Base-by-base conservation (phyloP, 2,329 filamentous ascomycete species). In the Colletotrichum graminicola region DNA sequence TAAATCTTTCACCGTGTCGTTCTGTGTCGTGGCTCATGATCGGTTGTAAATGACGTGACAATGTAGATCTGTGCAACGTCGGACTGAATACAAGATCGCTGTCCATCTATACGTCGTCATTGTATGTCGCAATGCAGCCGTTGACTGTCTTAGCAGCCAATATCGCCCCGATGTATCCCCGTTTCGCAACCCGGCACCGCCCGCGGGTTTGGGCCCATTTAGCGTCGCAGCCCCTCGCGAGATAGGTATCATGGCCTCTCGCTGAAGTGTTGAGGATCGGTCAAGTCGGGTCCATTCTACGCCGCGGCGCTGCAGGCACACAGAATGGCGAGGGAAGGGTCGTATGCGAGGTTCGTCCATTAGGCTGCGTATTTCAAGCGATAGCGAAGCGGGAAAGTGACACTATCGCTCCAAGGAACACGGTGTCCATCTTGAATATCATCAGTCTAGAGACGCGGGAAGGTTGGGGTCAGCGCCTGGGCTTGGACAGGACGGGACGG, bases 211-310 rank as follows among this genome's bases (percentile, higher is more conserved):
- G 26, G 10, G 3, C 14, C 57, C 52, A 68, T 6, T 32, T n/a
- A 6, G 57, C 29, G 43, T 54, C 59, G 59, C 78, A 79, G 10
- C 68, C 64, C 3, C 71, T 74, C 4, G 57, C 66, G 11, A 80
- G 73, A 60, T 79, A 80, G 73, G 57, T 79, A 78, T 77, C 76
- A 78, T 10, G 78, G 76, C n/a, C 68, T 66, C 11, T 62, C 32
- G 57, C 77, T 78, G 34, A 65, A 55, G 11, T 78, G 76, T 39
- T 76, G 45, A 1, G 74, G 63, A 21, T 78, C 78, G 18, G 75
- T 74, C 7, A 72, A 67, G 62, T 79, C 78, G n/a, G 76, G 56
- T 0, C 76, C 77, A 16, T 57, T 64, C 23, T 75, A 73, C 8
- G 75, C 70, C 0, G 66, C 39, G 21, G 78, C 60, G 36, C 75